Evolutionary conservation across 371 early-diverging fungal species (phyloP).

Genomic region (Mucor racemosus): DNA sequence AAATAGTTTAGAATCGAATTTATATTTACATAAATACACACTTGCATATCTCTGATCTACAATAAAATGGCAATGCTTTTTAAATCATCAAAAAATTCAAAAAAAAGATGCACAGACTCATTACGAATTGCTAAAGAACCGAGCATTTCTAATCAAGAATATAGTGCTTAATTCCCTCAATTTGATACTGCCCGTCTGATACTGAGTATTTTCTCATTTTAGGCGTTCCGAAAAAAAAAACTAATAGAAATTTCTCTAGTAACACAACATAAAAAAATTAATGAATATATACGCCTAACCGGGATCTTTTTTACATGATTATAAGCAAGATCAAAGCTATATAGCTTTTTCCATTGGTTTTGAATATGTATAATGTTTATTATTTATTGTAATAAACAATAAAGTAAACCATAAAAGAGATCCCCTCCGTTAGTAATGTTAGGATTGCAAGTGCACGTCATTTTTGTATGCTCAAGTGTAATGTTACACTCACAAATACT

Average conservation of each 20-base stretch:
- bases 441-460: neutral
- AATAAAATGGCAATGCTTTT: neutral
- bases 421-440: neutral
- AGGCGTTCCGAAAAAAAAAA: neutral
- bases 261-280: neutral
- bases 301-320: neutral
- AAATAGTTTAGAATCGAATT: slow-evolving; percentile 1
- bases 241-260: neutral
- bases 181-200: too few species aligned
- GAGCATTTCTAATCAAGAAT: neutral
- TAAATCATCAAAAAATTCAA: too few species aligned
- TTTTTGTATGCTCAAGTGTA: neutral
- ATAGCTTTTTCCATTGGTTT: too few species aligned
- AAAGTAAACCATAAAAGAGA: neutral
- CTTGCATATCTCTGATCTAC: neutral
- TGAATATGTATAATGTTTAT: neutral
- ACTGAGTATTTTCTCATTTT: neutral
- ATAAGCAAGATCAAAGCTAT: neutral
- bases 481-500: neutral
- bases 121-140: neutral
- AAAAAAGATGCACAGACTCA: neutral
- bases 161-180: neutral
- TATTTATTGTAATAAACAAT: neutral
- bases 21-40: neutral
- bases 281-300: neutral